These are phyloP conservation scores for Aureobasidium sp. DNA, from an alignment of 2,329 filamentous ascomycete species.

Conservation along the genomic window DNA sequence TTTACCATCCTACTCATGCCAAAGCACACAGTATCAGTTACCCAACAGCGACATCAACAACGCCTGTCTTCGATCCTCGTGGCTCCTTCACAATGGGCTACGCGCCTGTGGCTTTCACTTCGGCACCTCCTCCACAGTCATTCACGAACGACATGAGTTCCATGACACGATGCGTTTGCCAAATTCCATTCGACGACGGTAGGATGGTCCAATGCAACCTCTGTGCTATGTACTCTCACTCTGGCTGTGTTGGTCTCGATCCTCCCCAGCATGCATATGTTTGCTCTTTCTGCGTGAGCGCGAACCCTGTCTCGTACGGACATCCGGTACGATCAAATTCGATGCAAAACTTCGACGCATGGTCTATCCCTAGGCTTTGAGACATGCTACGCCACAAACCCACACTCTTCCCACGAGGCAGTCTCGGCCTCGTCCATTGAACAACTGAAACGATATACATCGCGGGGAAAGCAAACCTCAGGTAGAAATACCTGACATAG, in stretches of 20 bases:
- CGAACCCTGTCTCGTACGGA: not conserved
- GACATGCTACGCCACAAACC: not conserved
- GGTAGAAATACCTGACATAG: not conserved
- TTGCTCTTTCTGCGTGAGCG: slow-evolving; percentile 38
- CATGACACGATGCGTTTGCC: slow-evolving; percentile 49
- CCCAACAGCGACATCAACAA: not conserved
- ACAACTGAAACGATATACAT: not conserved
- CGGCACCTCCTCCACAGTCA: slow-evolving; percentile 2
- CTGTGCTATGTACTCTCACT: slow-evolving; percentile 55
- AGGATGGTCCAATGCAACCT: slow-evolving; percentile 56
- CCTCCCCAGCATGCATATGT: slow-evolving; percentile 42
- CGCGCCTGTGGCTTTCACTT: slow-evolving; percentile 8
- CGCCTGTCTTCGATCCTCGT: slow-evolving; percentile 9
- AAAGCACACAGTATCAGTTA: slow-evolving; percentile 12
- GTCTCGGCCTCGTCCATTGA: not conserved
- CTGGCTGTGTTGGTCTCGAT: slow-evolving; percentile 46
- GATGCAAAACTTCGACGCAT: slow-evolving; percentile 4
- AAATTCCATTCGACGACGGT: slow-evolving; percentile 43
- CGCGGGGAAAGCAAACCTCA: slow-evolving; percentile 15
- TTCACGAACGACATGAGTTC: slow-evolving; percentile 15
- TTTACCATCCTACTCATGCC: not conserved
- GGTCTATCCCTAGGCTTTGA: slow-evolving; percentile 8
- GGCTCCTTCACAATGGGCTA: slow-evolving; percentile 9
- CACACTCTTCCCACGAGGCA: not conserved
- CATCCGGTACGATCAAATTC: slow-evolving; percentile 3